Evolutionary conservation across 495 filamentous ascomycete genomes (phyloP), one percentile per base, ranked within the genome.

Genomic region (Aspergillus steynii): DNA sequence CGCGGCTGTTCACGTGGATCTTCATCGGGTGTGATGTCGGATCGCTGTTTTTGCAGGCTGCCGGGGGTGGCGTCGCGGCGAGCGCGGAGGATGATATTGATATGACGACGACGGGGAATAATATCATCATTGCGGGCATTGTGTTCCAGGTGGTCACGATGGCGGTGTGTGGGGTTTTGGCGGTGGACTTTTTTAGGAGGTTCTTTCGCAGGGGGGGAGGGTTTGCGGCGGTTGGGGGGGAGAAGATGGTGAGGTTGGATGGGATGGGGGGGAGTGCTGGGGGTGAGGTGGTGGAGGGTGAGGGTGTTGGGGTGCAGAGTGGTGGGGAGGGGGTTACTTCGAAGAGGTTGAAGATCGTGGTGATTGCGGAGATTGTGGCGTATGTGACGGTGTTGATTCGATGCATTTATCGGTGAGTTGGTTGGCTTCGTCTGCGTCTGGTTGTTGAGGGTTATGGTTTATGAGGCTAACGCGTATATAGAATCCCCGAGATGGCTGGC

Each of bases 71-170:
- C 29, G 78, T 89, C 53, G 87, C 87, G 6, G 83, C 83, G 4
- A 69, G 71, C 29, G 83, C 80, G 5, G 74, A 71, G 14, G 63
- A 74, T 53, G 50, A 50, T n/a, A 12, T 65, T 14, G 48, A 53
- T 27, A 53, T 54, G 8, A 37, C 29, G 8, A 53, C 0, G 1
- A 77, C 52, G 60, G 77, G 61, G 53, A 86, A 89, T 73, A 67
- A 87, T 63, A 81, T 87, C 56, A 90, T 89, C 66, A 86, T 92
- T 53, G 82, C 87, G 9, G 88, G 89, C 67, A 88, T 92, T 61
- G 77, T 83, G 6, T 83, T 87, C 71, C 89, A 92, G 79, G 88
- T 88, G 34, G 78, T 75, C 5, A 89, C 88, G 3, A 77, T 91
- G 71, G 62, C 74, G 34, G 72, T 82, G 29, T 91, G 88, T 68